A percentile compares a stretch with the other conserved stretches of the same genome.
These are phyloP conservation scores for Aurantiochytrium sp. DNA, from an alignment of 108 stramenopile species.

Conservation along the genomic window DNA sequence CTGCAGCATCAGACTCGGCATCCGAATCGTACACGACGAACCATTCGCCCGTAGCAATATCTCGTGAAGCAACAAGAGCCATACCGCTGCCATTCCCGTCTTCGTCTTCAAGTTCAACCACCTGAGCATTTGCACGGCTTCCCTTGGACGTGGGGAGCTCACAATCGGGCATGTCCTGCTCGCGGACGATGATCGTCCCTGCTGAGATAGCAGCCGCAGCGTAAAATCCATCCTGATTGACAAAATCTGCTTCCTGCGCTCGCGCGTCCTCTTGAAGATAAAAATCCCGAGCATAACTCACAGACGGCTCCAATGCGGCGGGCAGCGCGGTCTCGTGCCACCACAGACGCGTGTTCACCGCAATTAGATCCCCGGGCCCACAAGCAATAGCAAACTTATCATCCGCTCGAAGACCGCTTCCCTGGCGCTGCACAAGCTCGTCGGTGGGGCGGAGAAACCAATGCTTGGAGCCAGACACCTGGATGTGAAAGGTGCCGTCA, in stretches of 20 bases:
- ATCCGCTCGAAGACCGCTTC: background rate
- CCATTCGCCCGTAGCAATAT: constrained; percentile 68
- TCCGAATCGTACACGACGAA: constrained; percentile 49
- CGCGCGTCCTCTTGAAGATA: constrained; percentile 34
- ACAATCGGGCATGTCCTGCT: constrained; percentile 63
- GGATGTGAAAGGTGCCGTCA: constrained; percentile 82
- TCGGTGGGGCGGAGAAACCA: constrained; percentile 68
- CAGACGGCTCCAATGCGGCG: constrained; percentile 40
- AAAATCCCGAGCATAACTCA: constrained; percentile 76
- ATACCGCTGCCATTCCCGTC: constrained; percentile 28
- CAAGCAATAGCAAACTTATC: constrained; percentile 50
- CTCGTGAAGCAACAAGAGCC: constrained; percentile 63
- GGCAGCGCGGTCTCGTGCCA: constrained; percentile 74
- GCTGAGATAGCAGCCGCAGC: constrained; percentile 63
- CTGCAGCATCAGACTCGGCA: background rate
- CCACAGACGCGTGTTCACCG: constrained; percentile 74
- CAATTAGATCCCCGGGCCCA: constrained; percentile 61
- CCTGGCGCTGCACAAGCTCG: constrained; percentile 41
- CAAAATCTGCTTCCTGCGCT: constrained; percentile 39
- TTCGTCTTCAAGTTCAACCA: constrained; percentile 59
- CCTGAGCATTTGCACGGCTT: constrained; percentile 60
- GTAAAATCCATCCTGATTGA: constrained; percentile 74
- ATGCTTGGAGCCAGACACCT: constrained; percentile 62
- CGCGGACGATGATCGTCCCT: constrained; percentile 68
- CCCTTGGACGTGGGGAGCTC: constrained; percentile 57